Evolutionary conservation across 1,284 basidiomycete genomes (phyloP), one percentile per base, ranked within the genome.

Genomic region (Marasmius tenuissimus): DNA sequence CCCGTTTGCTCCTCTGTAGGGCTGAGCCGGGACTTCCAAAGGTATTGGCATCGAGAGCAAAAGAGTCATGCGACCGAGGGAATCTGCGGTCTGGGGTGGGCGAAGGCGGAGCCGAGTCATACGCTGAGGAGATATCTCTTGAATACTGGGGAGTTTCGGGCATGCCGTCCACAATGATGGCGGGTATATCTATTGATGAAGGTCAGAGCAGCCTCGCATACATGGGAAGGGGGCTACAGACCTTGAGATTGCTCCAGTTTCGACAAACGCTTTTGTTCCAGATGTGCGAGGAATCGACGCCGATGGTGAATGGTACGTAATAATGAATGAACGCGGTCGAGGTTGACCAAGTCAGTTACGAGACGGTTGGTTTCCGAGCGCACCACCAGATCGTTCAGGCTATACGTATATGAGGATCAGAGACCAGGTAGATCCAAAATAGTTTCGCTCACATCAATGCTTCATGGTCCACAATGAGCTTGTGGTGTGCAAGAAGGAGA

Each of bases 401-500:
- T 57, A 58, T 16, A 45, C 45, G 37, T 60, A 20, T 52, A 56
- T 56, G 45, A 27, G 45, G 9, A 53, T 57, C 22, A 27, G 12
- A 27, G 4, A 2, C 27, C 27, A 27, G 27, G 27, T 27, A 27
- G 27, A 27, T 27, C 27, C 27, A 27, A 27, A 4, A 4, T 2
- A 4, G 27, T 27, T 27, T 27, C 27, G 27, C 27, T 72, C 71
- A 96, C 94, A 88, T 83, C n/a, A 97, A 76, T 11, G 94, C 94
- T 55, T 94, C 89, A 37, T 86, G 86, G 72, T 97, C 94, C 62
- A 95, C 85, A 67, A 98, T 95, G 61, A 98, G 78, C 74, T 94
- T 97, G 76, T 98, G 89, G 72, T 97, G 96, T 0, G 94, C 92
- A 38, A 99, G 78, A 59, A 98, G 77, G 52, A 93, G 72, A 12